Evolutionary conservation across 225 moss, liverwort and hornwort genomes (phyloP).

Genomic region (Straminergon stramineum): DNA sequence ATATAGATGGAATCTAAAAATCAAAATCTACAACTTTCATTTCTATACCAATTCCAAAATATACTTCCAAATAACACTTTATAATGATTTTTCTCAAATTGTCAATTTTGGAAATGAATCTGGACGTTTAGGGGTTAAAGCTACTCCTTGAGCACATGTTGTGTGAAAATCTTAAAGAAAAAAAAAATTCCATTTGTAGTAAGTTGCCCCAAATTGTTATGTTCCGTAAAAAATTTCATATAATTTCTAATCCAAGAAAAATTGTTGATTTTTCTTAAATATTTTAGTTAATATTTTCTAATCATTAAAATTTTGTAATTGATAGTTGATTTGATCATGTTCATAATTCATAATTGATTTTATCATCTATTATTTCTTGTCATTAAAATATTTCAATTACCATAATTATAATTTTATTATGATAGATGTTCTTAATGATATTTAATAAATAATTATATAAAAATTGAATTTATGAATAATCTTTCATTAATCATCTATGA

Average conservation of each 20-base stretch:
- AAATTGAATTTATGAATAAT: not conserved
- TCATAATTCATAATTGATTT: not conserved
- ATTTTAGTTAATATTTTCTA: not conserved
- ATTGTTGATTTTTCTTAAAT: not conserved
- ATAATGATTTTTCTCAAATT: no score
- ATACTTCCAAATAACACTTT: no score
- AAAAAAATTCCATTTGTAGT: no score
- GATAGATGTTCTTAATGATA: not conserved
- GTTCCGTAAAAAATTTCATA: no score
- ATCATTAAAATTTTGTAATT: not conserved
- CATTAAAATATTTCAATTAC: rapidly evolving
- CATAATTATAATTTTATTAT: not conserved
- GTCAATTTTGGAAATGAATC: no score
- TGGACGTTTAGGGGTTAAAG: no score
- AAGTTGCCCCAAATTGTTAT: no score
- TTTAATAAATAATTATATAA: not conserved
- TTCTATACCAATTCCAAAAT: no score
- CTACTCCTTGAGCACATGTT: no score
- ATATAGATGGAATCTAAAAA: no score
- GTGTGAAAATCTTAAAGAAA: no score
- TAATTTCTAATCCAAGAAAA: not conserved
- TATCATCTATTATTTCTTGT: not conserved
- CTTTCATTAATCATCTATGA: not conserved
- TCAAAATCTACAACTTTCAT: no score
- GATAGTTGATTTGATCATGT: not conserved